These are phyloP conservation scores for Ammopiptanthus mongolicus DNA, from an alignment of 306 rosid species.

Conservation along the genomic window DNA sequence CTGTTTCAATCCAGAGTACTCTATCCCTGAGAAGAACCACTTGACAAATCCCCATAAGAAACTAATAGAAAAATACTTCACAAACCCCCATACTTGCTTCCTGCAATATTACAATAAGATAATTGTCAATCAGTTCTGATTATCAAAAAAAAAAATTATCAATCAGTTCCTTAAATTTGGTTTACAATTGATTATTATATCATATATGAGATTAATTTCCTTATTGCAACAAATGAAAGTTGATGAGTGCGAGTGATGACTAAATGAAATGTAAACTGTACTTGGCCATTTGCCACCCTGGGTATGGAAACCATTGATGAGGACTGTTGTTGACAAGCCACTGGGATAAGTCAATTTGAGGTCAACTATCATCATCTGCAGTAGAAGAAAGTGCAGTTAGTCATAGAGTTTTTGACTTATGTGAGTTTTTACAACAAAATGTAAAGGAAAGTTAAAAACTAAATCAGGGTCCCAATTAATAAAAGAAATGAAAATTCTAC, in stretches of 20 bases:
- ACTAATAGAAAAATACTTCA: constrained; percentile 73
- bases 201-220: no score
- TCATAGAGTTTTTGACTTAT: neutral
- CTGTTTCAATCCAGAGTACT: constrained; percentile 71
- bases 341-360: constrained; percentile 82
- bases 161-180: neutral
- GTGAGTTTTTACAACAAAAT: neutral
- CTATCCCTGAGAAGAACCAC: constrained; percentile 85
- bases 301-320: constrained; percentile 91
- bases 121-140: no score
- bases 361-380: constrained; percentile 87
- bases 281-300: constrained; percentile 86
- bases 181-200: neutral
- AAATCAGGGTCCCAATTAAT: neutral
- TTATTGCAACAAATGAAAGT: neutral
- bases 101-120: constrained; percentile 37
- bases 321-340: constrained; percentile 93
- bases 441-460: neutral
- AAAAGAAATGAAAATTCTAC: no score
- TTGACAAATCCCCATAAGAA: constrained; percentile 86
- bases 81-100: constrained; percentile 74
- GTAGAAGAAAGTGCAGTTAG: constrained; percentile 12
- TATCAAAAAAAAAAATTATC: no score
- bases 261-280: constrained; percentile 19
- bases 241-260: neutral